Conservation (phyloP, 352 stramenopile genomes). For the Phytophthora fragariae region DNA sequence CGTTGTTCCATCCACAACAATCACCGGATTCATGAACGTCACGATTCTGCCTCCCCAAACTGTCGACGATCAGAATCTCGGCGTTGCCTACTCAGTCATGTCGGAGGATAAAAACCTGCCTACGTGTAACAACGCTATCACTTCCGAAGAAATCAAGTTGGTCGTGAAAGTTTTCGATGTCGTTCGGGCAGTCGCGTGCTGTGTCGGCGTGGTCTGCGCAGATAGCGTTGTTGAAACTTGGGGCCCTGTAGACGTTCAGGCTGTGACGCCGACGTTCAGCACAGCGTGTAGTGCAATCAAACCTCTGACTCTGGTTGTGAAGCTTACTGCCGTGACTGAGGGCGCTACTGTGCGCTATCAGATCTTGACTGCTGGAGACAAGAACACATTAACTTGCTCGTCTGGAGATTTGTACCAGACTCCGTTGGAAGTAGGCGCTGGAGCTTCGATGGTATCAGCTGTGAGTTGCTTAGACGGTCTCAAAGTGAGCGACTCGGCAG, state of each 20-base stretch:
- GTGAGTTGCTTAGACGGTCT: slow-evolving; percentile 69
- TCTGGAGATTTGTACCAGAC: slow-evolving; percentile 41
- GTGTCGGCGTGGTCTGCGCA: slow-evolving; percentile 39
- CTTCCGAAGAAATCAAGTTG: slow-evolving; percentile 25
- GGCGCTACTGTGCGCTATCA: slow-evolving; percentile 41
- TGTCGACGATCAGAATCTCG: slow-evolving; percentile 14
- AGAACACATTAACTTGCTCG: slow-evolving; percentile 34
- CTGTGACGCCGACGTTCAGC: slow-evolving; percentile 33
- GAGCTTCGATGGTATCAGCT: slow-evolving; percentile 45
- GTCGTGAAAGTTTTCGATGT: slow-evolving; percentile 51
- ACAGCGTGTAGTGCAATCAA: slow-evolving; percentile 46
- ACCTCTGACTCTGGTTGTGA: slow-evolving; percentile 43
- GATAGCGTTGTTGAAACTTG: slow-evolving; percentile 36
- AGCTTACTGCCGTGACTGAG: slow-evolving; percentile 38
- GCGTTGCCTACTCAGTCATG: slow-evolving; percentile 40
- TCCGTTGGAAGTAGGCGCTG: slow-evolving; percentile 37
- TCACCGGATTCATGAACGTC: slow-evolving; percentile 57
- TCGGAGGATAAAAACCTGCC: slow-evolving; percentile 11
- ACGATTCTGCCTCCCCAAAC: slow-evolving; percentile 36
- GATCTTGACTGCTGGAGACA: slow-evolving; percentile 11
- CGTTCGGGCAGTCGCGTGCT: slow-evolving; percentile 61
- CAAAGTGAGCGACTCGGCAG: slow-evolving; percentile 40
- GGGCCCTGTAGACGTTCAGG: slow-evolving; percentile 44
- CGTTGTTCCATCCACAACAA: slow-evolving; percentile 42
- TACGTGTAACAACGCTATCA: slow-evolving; percentile 11